Percentiles rank a stretch among this genome's conserved stretches.
phyloP scores from a whole-genome alignment of 345 rosid species.

The Hirschfeldia incana region DNA sequence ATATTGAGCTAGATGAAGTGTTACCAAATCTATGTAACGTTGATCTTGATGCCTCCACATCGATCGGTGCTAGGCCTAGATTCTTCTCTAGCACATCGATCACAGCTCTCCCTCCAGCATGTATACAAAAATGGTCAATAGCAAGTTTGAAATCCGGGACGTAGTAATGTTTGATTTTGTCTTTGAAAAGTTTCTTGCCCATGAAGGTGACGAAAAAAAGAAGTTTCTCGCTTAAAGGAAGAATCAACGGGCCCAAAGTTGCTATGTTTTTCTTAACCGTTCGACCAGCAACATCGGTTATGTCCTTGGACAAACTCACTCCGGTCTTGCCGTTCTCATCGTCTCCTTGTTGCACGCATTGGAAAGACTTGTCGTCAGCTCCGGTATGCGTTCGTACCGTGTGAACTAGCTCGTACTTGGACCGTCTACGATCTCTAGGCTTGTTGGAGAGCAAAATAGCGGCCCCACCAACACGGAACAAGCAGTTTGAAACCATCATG shows the following conservation, averaged over 20 bases:
- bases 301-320: constrained; percentile 61
- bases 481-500: constrained; percentile 71
- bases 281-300: constrained; percentile 69
- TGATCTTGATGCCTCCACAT: constrained; percentile 83
- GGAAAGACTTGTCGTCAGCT: constrained; percentile 66
- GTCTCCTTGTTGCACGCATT: constrained; percentile 69
- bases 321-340: constrained; percentile 64
- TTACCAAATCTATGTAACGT: constrained; percentile 84
- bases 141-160: constrained; percentile 90
- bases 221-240: constrained; percentile 80
- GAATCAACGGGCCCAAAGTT: constrained; percentile 76
- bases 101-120: constrained; percentile 85
- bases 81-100: constrained; percentile 88
- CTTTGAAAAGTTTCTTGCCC: constrained; percentile 58
- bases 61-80: constrained; percentile 57
- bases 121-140: constrained; percentile 80
- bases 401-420: constrained; percentile 66
- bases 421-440: constrained; percentile 47
- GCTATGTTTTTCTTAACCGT: constrained; percentile 68
- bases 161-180: constrained; percentile 55
- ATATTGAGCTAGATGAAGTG: constrained; percentile 86
- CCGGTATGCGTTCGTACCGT: constrained; percentile 72
- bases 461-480: constrained; percentile 68
- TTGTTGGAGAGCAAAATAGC: constrained; percentile 67
- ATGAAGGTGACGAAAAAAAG: constrained; percentile 60